Base-by-base conservation (phyloP, 2,329 filamentous ascomycete genomes). In the Colletotrichum plurivorum region DNA sequence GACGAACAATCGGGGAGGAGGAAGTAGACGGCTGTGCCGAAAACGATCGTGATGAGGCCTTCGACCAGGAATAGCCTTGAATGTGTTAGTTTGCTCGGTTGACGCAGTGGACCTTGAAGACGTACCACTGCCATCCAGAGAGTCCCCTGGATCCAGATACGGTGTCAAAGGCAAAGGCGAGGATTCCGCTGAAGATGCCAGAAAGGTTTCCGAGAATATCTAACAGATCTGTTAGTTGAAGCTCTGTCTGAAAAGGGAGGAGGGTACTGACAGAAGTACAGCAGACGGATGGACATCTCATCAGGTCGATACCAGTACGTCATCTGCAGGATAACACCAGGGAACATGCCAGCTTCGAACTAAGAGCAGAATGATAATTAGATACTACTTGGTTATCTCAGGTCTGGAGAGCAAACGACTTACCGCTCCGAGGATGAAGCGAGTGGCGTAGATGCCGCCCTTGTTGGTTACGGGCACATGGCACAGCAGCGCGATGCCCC, bases 1-100 rank as follows among this genome's bases (percentile, higher is more conserved):
- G 12, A 41, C 79, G 71, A 74, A 85, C 84, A 88, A 71, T 89
- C 85, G 0, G 87, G 87, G 0, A 89, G 78, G 0, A 85, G 62
- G 59, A 89, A 87, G 77, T 84, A 88, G 13, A 88, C 81, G 5
- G 80, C 73, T 4, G 85, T 73, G 8, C 86, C 84, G 0, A 85
- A 54, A 2, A 84, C 57, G 8, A 88, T 76, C 0, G 86, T 88
- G 13, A 79, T 74, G 27, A 84, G 76, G 4, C 85, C 85, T 73
- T 88, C 85, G 5, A 76, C 73, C 1, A 83, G 71, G 63, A 84
- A 81, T 2, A 84, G 67, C 81, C 79, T 81, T 59, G 22, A 7
- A 18, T 13, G 1, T 18, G 18, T 18, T 25, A 13, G 53, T 36
- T 10, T 36, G 9, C 31, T 12, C 2, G 4, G 31, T 36, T 36